Evolutionary conservation across 768 basidiomycete species (phyloP), one percentile per base, ranked within the genome.

Genomic region (Auriscalpium microsporum): DNA sequence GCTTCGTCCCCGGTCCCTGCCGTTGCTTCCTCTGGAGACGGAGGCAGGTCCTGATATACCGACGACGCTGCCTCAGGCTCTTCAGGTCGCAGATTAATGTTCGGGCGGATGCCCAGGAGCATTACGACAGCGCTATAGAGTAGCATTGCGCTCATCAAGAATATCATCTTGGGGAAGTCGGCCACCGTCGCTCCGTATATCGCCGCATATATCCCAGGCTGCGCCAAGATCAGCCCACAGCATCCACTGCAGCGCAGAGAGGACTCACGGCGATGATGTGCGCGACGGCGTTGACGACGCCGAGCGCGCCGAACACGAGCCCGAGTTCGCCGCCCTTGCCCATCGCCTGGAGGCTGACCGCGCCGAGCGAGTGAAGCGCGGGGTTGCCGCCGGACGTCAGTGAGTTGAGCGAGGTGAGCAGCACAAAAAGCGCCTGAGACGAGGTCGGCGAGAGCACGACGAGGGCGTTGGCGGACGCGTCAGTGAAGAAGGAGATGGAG

Each of bases 391-490:
- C 61, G 38, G 54, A 56, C 34, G 61, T 62, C 34, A 62, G 49
- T 28, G 61, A 56, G 21, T 54, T 56, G 44, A 62, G 61, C 5
- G 56, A 57, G 4, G 61, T 62, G 42, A 62, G 52, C 45, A 60
- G 46, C 21, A 62, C 44, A n/a, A 62, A 62, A 14, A 62, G 61
- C n/a, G 58, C 50, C 38, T 62, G 61, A n/a, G 61, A 62, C 19
- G 61, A 57, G 3, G 58, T 57, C 35, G 61, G 61, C 5, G 61
- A 44, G 11, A 62, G 50, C 17, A 56, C 53, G 34, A 62, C 54
- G 33, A 62, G 56, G 3, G 56, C 58, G 35, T 62, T 62, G 23
- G 58, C 61, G 3, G 61, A 54, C 34, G 61, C 61, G 42, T 62
- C 61, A 13, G 48, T 55, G 37, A 62, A 62, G 34, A 62, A 59